phyloP scores from a whole-genome alignment of 2,329 filamentous ascomycete genomes.

The Chrysoporthe puriensis region DNA sequence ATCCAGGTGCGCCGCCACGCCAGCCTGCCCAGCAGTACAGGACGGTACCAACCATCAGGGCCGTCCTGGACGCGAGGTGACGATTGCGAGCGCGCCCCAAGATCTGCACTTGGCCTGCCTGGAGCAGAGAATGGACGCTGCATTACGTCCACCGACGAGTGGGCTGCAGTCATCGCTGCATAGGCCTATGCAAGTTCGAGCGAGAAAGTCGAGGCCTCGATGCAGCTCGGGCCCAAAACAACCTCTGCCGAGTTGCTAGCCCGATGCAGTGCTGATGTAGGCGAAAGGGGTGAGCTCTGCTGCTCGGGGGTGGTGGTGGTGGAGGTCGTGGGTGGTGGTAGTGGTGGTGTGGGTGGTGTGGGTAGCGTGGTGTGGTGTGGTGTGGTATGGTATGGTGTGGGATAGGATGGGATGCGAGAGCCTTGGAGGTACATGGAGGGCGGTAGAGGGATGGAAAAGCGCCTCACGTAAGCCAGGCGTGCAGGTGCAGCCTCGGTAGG shows the following conservation, averaged over 20 bases:
- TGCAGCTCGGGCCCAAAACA: slow-evolving; percentile 10
- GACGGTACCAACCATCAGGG: too few species aligned
- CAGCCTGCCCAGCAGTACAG: too few species aligned
- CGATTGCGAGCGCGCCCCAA: too few species aligned
- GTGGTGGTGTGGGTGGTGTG: not conserved
- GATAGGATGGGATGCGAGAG: not conserved
- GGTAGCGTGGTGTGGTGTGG: not conserved
- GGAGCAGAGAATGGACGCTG: too few species aligned
- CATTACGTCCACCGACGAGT: too few species aligned
- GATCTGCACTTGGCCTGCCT: too few species aligned
- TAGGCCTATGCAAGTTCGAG: not conserved
- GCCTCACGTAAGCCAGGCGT: slow-evolving; percentile 7
- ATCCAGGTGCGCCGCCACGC: too few species aligned
- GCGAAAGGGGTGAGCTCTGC: not conserved
- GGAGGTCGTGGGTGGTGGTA: not conserved
- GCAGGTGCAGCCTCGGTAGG: slow-evolving; percentile 4
- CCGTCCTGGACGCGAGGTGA: too few species aligned
- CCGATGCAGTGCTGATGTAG: slow-evolving; percentile 6
- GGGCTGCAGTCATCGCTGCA: slow-evolving; percentile 3
- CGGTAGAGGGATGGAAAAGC: not conserved
- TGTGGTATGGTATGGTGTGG: slow-evolving; percentile 5
- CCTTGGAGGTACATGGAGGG: not conserved
- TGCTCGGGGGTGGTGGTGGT: not conserved
- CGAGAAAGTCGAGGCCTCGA: not conserved
- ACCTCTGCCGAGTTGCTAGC: slow-evolving; percentile 1